phyloP scores from a whole-genome alignment of 805 yeast species.

The Danielia reshetovae region DNA sequence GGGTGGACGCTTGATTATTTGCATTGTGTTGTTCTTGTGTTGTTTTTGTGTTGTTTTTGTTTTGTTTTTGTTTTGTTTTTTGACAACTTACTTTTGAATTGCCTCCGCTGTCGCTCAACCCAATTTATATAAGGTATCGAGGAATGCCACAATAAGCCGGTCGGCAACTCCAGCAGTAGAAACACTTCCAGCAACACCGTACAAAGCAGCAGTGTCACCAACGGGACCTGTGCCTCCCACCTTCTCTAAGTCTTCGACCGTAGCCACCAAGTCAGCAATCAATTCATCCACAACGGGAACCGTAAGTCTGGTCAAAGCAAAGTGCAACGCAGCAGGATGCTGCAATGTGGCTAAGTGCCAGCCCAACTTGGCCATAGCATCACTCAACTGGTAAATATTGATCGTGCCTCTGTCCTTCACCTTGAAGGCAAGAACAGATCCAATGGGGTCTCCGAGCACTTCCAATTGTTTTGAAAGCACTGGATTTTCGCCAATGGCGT shows the following conservation, averaged over 20 bases:
- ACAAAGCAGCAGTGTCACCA: slow-evolving; percentile 78
- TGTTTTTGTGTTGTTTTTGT: too few species aligned
- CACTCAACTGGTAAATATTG: slow-evolving; percentile 78
- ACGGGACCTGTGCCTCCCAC: slow-evolving; percentile 7
- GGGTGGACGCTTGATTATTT: too few species aligned
- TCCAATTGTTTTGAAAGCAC: slow-evolving; percentile 50
- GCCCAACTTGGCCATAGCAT: slow-evolving; percentile 58
- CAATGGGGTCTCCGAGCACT: slow-evolving; percentile 80
- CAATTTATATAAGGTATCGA: slow-evolving; percentile 73
- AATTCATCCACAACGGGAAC: slow-evolving; percentile 59
- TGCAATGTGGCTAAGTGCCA: slow-evolving; percentile 92
- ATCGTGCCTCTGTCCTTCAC: slow-evolving; percentile 37
- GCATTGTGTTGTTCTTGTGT: too few species aligned
- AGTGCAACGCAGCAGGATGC: slow-evolving; percentile 84
- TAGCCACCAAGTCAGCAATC: slow-evolving; percentile 44
- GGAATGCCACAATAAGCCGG: slow-evolving; percentile 68
- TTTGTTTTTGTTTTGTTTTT: too few species aligned
- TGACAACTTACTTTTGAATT: too few species aligned
- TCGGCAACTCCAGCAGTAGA: slow-evolving; percentile 82
- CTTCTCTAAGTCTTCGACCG: slow-evolving; percentile 41
- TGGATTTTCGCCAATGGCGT: slow-evolving; percentile 40
- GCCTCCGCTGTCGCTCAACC: slow-evolving; percentile 2
- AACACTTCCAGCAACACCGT: slow-evolving; percentile 94
- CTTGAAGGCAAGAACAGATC: slow-evolving; percentile 78
- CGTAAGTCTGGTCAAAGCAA: slow-evolving; percentile 79